Percentiles rank a stretch among this genome's conserved stretches.
Evolutionary conservation across 192 early-diverging fungal species (phyloP).

Genomic region (Coemansia sp.): DNA sequence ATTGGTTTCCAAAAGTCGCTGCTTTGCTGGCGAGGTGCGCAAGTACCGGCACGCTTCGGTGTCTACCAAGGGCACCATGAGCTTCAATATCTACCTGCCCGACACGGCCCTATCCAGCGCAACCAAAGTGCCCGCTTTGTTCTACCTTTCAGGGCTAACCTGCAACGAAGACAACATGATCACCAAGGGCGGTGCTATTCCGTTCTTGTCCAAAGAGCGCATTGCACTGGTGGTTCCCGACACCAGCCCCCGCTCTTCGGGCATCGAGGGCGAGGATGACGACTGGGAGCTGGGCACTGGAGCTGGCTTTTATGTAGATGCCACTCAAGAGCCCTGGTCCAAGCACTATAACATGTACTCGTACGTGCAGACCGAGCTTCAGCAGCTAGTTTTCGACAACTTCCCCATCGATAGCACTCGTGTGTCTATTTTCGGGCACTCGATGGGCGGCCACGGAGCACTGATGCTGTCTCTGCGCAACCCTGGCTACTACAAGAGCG

Average conservation of each 20-base stretch:
- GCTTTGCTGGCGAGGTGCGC: slow-evolving; percentile 64
- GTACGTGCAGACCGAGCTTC: slow-evolving; percentile 75
- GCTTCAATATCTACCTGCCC: slow-evolving; percentile 76
- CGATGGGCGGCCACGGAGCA: slow-evolving; percentile 91
- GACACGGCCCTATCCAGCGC: slow-evolving; percentile 24
- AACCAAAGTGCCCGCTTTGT: slow-evolving; percentile 50
- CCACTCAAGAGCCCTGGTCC: slow-evolving; percentile 72
- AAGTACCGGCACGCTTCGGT: slow-evolving; percentile 73
- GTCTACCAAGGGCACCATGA: slow-evolving; percentile 67
- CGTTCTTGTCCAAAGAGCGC: slow-evolving; percentile 62
- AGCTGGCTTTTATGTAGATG: slow-evolving; percentile 71
- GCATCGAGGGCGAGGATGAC: slow-evolving; percentile 70
- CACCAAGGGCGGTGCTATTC: slow-evolving; percentile 75
- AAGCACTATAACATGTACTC: slow-evolving; percentile 81
- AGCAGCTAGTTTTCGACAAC: slow-evolving; percentile 54
- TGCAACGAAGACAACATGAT: slow-evolving; percentile 88
- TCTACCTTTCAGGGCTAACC: slow-evolving; percentile 81
- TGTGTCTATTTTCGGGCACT: slow-evolving; percentile 68
- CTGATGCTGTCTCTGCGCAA: slow-evolving; percentile 74
- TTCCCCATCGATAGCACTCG: slow-evolving; percentile 62
- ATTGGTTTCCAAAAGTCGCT: slow-evolving; percentile 60
- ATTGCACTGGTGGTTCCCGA: slow-evolving; percentile 81
- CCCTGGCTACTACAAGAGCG: slow-evolving; percentile 63
- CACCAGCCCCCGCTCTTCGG: slow-evolving; percentile 74
- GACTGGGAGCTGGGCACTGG: slow-evolving; percentile 53